Conservation (phyloP, 73 alveolate genomes). For the Symbiodinium pilosum region DNA sequence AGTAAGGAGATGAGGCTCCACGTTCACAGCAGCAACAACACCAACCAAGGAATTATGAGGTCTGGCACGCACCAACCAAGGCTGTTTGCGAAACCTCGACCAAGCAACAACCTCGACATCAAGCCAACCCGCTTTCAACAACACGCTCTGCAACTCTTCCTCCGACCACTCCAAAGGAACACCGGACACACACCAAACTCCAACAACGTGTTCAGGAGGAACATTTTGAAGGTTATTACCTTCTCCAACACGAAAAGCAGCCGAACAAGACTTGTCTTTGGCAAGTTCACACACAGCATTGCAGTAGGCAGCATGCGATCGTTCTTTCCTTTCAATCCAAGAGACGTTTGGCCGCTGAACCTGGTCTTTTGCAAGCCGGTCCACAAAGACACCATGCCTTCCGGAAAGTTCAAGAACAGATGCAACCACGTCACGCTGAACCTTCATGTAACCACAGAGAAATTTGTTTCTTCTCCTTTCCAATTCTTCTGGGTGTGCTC, state of each 20-base stretch:
- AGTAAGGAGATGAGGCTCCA: neutral
- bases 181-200: neutral
- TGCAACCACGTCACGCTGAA: neutral
- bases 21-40: conserved; percentile 7
- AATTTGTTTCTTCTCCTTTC: neutral
- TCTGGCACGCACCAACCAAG: conserved; percentile 9
- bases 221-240: neutral
- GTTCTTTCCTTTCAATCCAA: neutral
- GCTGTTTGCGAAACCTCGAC: neutral
- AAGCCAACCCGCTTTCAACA: neutral
- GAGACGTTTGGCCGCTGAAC: neutral
- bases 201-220: neutral
- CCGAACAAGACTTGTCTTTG: neutral
- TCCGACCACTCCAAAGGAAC: neutral
- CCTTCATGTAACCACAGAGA: neutral
- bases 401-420: neutral
- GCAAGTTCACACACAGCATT: neutral
- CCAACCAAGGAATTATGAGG: neutral
- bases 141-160: neutral
- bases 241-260: neutral
- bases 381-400: neutral
- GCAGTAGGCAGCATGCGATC: neutral
- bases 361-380: neutral
- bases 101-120: neutral
- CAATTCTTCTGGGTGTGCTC: neutral